Percentiles rank a stretch among this genome's conserved stretches.
Conservation (phyloP, 441 rosid genomes). For the Brassica hybrid region DNA sequence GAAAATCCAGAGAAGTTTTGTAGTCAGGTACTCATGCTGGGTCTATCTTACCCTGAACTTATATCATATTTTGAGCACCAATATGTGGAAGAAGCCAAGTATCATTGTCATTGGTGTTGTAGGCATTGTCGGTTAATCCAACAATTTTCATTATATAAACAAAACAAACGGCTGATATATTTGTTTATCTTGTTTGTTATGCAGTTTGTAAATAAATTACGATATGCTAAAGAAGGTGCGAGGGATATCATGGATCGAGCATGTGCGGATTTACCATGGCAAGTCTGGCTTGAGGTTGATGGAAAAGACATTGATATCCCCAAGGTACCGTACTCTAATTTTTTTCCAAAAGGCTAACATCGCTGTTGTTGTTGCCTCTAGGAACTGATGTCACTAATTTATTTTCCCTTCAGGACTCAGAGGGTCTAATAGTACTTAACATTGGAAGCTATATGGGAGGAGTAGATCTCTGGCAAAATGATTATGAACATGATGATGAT, state of each 20-base stretch:
- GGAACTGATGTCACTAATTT: constrained; percentile 21
- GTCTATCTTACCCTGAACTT: not conserved
- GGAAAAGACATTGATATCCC: constrained; percentile 71
- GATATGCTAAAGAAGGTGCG: constrained; percentile 82
- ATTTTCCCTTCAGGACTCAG: constrained; percentile 53
- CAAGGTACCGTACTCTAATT: constrained; percentile 48
- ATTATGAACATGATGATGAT: no score
- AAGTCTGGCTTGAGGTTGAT: constrained; percentile 81
- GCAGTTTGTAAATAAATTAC: constrained; percentile 77
- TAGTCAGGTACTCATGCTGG: constrained; percentile 56
- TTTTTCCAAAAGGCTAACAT: not conserved
- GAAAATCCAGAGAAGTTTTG: constrained; percentile 72
- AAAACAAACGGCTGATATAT: constrained; percentile 18
- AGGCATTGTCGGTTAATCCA: constrained; percentile 1
- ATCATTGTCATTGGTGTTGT: constrained; percentile 5
- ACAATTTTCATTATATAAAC: not conserved
- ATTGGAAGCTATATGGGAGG: no score
- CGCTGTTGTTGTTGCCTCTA: not conserved
- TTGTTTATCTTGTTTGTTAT: constrained; percentile 27
- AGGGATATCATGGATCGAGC: constrained; percentile 79
- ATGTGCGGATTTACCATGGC: constrained; percentile 81
- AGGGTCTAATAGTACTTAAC: constrained; percentile 72
- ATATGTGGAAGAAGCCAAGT: not conserved
- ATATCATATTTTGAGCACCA: constrained; percentile 3
- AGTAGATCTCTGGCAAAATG: no score